These are phyloP conservation scores for Dothidotthia symphoricarpi DNA, from an alignment of 2,329 filamentous ascomycete species.

Conservation along the genomic window DNA sequence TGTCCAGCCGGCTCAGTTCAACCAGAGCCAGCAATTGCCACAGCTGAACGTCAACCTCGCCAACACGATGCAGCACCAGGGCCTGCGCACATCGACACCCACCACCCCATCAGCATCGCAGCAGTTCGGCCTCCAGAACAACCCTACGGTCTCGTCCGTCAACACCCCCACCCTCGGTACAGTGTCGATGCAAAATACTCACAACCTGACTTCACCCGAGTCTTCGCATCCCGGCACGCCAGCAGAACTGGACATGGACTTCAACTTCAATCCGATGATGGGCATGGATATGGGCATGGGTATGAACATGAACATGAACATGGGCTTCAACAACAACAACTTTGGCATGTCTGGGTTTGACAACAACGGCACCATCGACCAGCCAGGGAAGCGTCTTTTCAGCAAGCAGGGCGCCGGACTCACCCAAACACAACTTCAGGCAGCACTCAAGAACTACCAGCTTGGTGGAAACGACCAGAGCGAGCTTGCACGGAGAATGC, in stretches of 20 bases:
- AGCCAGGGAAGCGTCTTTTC: constrained; percentile 90
- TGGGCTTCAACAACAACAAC: constrained; percentile 39
- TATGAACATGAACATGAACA: constrained; percentile 29
- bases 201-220: constrained; percentile 61
- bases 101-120: constrained; percentile 72
- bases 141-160: constrained; percentile 94
- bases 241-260: constrained; percentile 71
- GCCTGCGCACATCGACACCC: constrained; percentile 79
- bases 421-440: constrained; percentile 66
- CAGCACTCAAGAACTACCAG: constrained; percentile 72
- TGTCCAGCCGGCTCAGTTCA: constrained; percentile 53
- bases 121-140: constrained; percentile 77
- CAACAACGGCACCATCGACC: constrained; percentile 65
- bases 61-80: constrained; percentile 69
- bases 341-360: constrained; percentile 45
- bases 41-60: constrained; percentile 80
- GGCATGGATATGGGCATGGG: constrained; percentile 33
- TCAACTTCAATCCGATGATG: constrained; percentile 47
- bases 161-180: constrained; percentile 90
- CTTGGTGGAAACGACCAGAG: constrained; percentile 64
- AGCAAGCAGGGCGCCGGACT: constrained; percentile 74
- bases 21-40: constrained; percentile 57
- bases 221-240: constrained; percentile 69
- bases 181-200: constrained; percentile 63
- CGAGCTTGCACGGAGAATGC: constrained; percentile 66